Evolutionary conservation across 1,284 basidiomycete species (phyloP), one percentile per base, ranked within the genome.

Genomic region (Mycosarcoma maydis): DNA sequence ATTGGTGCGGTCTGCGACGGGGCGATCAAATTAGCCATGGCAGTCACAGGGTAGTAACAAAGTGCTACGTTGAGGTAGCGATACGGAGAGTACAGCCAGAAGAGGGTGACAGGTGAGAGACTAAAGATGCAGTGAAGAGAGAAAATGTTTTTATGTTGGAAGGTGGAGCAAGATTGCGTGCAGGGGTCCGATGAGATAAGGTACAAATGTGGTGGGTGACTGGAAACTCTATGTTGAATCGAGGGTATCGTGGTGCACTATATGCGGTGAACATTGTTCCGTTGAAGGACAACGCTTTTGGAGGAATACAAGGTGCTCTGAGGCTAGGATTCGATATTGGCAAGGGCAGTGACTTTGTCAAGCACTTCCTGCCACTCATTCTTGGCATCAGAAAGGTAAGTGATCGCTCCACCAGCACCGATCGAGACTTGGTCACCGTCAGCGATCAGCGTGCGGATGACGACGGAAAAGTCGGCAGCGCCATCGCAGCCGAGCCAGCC

Each of bases 301-400:
- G n/a, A n/a, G n/a, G n/a, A n/a, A n/a, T n/a, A n/a, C n/a, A n/a
- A n/a, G n/a, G n/a, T n/a, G n/a, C n/a, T n/a, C n/a, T n/a, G n/a
- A n/a, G n/a, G n/a, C n/a, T n/a, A 62, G 17, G 30, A 39, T 14
- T 70, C 62, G n/a, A 71, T 65, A 24, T 41, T 56, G 34, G 68
- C 68, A 3, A 71, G 41, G 6, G 68, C 68, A 7, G 39, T 54
- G 45, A 80, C 86, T 81, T 98, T 98, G 17, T 89, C 86, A 17
- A 89, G 78, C 86, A 97, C 95, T 82, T 98, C 95, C 10, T 92
- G 91, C 94, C 94, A 98, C 81, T 98, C 95, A 9, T 87, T 88
- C 27, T 89, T 86, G 5, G 90, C 86, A 60, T 94, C 89, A 3
- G 94, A 97, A 14, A 97, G 86, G 34, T 92, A 93, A 7, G 95